A percentile compares a stretch with the other conserved stretches of the same genome.
phyloP scores from a whole-genome alignment of 805 yeast genomes.

The Hagleromyces aurorensis region DNA sequence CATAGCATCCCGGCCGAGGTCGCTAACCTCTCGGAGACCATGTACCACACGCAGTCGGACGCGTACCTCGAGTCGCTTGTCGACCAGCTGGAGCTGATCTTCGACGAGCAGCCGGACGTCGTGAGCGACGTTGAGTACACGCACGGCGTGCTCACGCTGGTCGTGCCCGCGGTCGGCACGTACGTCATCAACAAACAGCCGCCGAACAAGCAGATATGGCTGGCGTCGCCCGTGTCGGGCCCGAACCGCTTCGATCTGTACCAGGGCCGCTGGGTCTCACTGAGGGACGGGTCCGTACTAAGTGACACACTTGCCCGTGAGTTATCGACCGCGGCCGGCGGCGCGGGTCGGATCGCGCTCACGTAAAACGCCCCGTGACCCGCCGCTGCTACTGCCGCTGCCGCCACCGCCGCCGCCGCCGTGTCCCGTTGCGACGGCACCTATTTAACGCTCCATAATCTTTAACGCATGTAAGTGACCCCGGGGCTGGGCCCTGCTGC shows the following conservation, averaged over 20 bases:
- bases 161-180: conserved; percentile 63
- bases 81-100: conserved; percentile 58
- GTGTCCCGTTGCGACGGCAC: too few species aligned
- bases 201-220: conserved; percentile 95
- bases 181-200: conserved; percentile 96
- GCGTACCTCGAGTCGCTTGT: conserved; percentile 60
- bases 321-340: too few species aligned
- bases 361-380: too few species aligned
- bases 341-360: too few species aligned
- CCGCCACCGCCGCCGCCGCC: too few species aligned
- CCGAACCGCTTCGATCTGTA: conserved; percentile 80
- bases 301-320: conserved; percentile 41
- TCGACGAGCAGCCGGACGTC: conserved; percentile 58
- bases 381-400: too few species aligned
- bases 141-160: conserved; percentile 81
- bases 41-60: conserved; percentile 61
- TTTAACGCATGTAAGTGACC: too few species aligned
- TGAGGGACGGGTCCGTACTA: conserved; percentile 52
- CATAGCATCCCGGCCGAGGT: conserved; percentile 45
- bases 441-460: too few species aligned
- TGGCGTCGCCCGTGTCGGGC: conserved; percentile 87
- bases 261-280: conserved; percentile 68
- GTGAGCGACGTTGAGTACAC: conserved; percentile 56
- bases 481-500: too few species aligned
- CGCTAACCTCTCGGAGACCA: conserved; percentile 37